Evolutionary conservation across 2,329 filamentous ascomycete genomes (phyloP).

Genomic region (Colletotrichum noveboracense): DNA sequence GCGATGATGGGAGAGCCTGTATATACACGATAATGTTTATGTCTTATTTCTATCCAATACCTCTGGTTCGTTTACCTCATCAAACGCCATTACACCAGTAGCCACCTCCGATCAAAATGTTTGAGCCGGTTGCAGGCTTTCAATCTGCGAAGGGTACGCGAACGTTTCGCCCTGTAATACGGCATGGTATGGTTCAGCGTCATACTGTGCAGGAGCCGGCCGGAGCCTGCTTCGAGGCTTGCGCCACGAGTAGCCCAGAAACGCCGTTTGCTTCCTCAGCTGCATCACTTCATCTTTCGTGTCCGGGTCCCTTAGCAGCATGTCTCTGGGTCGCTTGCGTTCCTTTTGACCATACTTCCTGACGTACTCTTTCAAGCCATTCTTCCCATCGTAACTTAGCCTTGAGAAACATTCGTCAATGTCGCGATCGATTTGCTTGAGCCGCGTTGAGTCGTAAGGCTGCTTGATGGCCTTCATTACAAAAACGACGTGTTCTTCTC

Average conservation of each 20-base stretch:
- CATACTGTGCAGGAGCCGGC: not conserved
- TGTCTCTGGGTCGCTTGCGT: conserved; percentile 83
- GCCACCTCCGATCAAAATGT: not conserved
- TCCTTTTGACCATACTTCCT: conserved; percentile 65
- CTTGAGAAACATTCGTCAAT: conserved; percentile 43
- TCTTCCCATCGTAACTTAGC: conserved; percentile 40
- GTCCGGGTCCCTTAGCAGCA: conserved; percentile 75
- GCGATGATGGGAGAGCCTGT: not conserved
- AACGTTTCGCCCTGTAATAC: not conserved
- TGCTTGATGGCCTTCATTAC: conserved; percentile 45
- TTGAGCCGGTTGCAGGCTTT: not conserved
- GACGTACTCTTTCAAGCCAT: conserved; percentile 55
- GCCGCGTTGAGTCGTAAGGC: conserved; percentile 53
- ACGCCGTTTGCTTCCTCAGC: conserved; percentile 81
- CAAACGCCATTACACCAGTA: not conserved
- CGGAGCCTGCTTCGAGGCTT: conserved; percentile 35
- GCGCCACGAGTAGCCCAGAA: conserved; percentile 88
- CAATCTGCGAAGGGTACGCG: not conserved
- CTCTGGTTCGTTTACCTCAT: not conserved
- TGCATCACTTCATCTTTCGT: conserved; percentile 74
- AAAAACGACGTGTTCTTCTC: not conserved
- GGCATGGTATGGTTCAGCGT: not conserved
- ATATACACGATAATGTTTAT: conserved; percentile 13
- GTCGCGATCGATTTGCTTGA: conserved; percentile 54
- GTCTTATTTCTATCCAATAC: not conserved